These are phyloP conservation scores for Fusarium camptoceras DNA, from an alignment of 2,329 filamentous ascomycete genomes.

Conservation along the genomic window DNA sequence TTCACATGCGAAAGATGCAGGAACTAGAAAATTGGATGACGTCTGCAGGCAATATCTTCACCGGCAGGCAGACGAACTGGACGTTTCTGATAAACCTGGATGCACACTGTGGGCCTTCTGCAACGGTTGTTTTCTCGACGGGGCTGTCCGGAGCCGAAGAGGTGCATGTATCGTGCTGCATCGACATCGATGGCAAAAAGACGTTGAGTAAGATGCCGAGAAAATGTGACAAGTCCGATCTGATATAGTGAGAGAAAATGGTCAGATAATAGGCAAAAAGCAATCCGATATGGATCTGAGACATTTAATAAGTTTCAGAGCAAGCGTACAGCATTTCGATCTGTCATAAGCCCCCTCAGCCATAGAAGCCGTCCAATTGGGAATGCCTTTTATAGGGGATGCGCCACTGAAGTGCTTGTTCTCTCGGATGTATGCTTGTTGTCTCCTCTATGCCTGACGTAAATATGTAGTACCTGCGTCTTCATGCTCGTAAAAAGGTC, in stretches of 20 bases:
- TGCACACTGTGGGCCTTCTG: background rate
- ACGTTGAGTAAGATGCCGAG: background rate
- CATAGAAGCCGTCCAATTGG: background rate
- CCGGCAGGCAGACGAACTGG: slow-evolving; percentile 6
- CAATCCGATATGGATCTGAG: background rate
- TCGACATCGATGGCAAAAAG: background rate
- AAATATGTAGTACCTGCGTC: background rate
- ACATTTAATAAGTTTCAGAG: background rate
- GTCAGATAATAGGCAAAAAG: background rate
- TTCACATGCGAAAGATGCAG: slow-evolving; percentile 16
- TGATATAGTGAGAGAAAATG: background rate
- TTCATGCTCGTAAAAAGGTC: background rate
- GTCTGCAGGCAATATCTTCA: slow-evolving; percentile 3
- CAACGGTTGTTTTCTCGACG: background rate
- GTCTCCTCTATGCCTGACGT: background rate
- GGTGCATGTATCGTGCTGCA: background rate
- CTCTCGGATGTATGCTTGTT: background rate
- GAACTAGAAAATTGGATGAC: slow-evolving; percentile 17
- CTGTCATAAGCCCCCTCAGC: background rate
- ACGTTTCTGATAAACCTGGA: slow-evolving; percentile 7
- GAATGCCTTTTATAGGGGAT: background rate
- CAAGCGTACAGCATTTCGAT: background rate
- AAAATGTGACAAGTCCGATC: background rate
- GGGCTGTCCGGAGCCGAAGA: background rate
- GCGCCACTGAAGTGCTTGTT: background rate